Evolutionary conservation across 2,329 filamentous ascomycete species (phyloP).

Genomic region (Diaporthe sp.): DNA sequence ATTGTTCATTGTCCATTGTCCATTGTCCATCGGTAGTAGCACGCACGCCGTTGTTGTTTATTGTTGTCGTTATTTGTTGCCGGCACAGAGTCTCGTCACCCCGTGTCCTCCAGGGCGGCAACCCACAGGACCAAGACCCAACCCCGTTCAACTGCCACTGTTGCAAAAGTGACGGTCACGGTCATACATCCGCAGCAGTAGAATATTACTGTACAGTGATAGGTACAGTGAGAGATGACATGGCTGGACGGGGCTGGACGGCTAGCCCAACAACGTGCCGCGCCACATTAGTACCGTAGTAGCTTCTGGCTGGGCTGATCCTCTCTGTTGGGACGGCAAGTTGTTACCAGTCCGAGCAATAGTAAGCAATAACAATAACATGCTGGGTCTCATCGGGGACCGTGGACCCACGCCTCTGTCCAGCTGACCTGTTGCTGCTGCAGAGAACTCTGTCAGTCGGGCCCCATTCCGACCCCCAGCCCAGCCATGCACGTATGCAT

Average conservation of each 20-base stretch:
- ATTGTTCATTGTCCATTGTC: constrained; percentile 13
- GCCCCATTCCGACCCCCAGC: neutral
- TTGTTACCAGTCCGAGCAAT: neutral
- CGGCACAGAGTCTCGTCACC: neutral
- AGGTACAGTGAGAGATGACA: constrained; percentile 5
- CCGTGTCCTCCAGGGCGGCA: neutral
- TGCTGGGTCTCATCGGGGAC: neutral
- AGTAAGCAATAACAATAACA: neutral
- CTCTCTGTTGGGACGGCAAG: neutral
- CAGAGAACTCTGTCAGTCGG: constrained; percentile 18
- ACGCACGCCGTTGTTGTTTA: neutral
- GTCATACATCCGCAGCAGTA: neutral
- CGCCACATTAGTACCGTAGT: neutral
- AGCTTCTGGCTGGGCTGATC: neutral
- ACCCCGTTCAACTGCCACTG: neutral
- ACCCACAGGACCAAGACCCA: neutral
- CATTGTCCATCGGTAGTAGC: constrained; percentile 9
- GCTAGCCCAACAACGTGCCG: neutral
- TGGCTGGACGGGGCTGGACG: neutral
- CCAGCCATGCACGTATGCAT: neutral
- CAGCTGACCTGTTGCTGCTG: constrained; percentile 16
- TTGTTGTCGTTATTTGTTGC: neutral
- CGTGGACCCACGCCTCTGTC: constrained; percentile 4
- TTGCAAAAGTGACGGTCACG: neutral
- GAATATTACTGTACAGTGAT: neutral